A percentile compares a stretch with the other conserved stretches of the same genome.
Conservation (phyloP, 768 basidiomycete species). For the Tylopilus cervinicoccineus region DNA sequence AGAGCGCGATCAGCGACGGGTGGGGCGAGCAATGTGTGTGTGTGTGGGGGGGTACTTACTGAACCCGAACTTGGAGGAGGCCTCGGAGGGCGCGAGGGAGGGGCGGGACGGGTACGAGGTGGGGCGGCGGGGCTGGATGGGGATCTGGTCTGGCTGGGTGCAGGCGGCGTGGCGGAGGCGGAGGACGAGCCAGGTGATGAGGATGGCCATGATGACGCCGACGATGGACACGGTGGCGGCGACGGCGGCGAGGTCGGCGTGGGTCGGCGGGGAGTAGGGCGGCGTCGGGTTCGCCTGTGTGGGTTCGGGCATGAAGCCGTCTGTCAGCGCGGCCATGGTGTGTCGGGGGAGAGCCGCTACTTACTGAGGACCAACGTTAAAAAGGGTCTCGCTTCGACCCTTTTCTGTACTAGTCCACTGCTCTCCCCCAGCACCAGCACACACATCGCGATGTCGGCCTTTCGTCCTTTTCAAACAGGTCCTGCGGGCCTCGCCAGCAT, state of each 20-base stretch:
- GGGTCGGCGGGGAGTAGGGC: slow-evolving; percentile 13
- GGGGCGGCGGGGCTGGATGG: slow-evolving; percentile 2
- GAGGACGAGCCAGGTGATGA: slow-evolving; percentile 25
- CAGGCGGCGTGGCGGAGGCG: slow-evolving; percentile 19
- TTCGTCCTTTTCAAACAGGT: slow-evolving; percentile 74
- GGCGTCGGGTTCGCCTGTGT: background rate
- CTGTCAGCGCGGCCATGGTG: background rate
- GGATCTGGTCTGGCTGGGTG: background rate
- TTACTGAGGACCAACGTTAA: too few relatives aligned
- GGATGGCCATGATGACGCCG: slow-evolving; percentile 21
- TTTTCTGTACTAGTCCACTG: too few relatives aligned
- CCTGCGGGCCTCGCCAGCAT: slow-evolving; percentile 54
- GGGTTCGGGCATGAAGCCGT: background rate
- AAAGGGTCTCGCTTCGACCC: too few relatives aligned
- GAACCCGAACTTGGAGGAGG: slow-evolving; percentile 29
- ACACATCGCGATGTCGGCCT: too few relatives aligned
- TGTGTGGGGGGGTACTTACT: slow-evolving; percentile 15
- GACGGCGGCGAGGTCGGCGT: slow-evolving; percentile 19
- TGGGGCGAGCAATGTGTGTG: background rate
- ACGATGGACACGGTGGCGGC: slow-evolving; percentile 25
- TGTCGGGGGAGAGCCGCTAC: background rate
- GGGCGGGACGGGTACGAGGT: slow-evolving; percentile 15
- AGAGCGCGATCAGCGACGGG: background rate
- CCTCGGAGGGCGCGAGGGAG: slow-evolving; percentile 22
- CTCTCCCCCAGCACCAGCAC: too few relatives aligned